Percentiles rank a stretch among this genome's conserved stretches.
These are phyloP conservation scores for Leccinum pellstonianum DNA, from an alignment of 768 basidiomycete genomes.

Conservation along the genomic window DNA sequence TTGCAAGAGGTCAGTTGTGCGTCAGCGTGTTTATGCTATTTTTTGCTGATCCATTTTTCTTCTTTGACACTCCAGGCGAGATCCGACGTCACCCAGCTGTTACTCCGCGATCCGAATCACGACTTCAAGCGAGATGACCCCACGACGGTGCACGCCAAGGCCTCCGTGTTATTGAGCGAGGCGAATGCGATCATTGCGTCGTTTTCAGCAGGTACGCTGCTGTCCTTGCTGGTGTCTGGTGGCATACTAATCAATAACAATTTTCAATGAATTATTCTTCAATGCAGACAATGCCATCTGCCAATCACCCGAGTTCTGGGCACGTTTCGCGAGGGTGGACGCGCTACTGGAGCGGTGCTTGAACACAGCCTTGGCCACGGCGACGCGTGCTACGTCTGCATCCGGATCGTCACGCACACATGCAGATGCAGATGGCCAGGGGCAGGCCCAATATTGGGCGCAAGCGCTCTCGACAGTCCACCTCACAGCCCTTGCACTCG, in stretches of 20 bases:
- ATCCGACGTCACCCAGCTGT: constrained; percentile 12
- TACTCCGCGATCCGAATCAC: constrained; percentile 19
- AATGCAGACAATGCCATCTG: constrained; percentile 40
- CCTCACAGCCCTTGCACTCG: constrained; percentile 25
- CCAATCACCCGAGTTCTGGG: constrained; percentile 43
- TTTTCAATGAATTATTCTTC: not conserved
- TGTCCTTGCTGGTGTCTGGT: not conserved
- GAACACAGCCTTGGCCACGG: constrained; percentile 10
- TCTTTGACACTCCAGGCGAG: not conserved
- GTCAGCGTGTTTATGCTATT: not conserved
- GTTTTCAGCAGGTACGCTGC: constrained; percentile 29
- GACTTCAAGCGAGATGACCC: constrained; percentile 9
- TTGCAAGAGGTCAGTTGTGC: constrained; percentile 9
- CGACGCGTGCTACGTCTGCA: not conserved
- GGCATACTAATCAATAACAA: not conserved
- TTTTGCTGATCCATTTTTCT: not conserved
- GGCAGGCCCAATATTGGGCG: not conserved
- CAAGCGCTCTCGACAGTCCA: constrained; percentile 19
- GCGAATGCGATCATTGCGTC: constrained; percentile 29
- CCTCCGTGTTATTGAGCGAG: constrained; percentile 36
- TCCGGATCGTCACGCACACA: not conserved
- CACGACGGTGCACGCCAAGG: constrained; percentile 25
- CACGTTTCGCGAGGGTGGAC: constrained; percentile 46
- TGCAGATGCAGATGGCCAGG: not conserved
- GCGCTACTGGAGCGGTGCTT: constrained; percentile 39